phyloP scores from a whole-genome alignment of 768 basidiomycete genomes.

The Termitomyces sp. region DNA sequence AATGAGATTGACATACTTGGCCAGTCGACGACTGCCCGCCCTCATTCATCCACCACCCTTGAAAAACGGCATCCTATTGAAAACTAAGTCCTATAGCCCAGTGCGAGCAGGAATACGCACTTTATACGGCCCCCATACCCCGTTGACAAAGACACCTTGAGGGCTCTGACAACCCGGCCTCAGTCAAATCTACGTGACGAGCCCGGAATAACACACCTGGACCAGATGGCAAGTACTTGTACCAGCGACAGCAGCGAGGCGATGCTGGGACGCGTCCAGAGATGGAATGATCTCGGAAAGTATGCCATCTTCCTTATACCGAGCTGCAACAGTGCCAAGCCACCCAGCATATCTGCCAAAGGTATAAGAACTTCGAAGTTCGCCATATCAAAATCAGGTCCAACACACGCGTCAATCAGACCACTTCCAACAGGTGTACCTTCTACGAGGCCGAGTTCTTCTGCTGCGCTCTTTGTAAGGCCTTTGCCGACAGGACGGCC shows the following conservation, averaged over 20 bases:
- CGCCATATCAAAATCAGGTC: not conserved
- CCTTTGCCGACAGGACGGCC: conserved; percentile 84
- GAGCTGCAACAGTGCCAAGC: conserved; percentile 91
- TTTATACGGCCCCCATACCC: conserved; percentile 91
- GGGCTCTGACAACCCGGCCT: conserved; percentile 50
- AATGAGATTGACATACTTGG: conserved; percentile 43
- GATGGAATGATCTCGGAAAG: conserved; percentile 49
- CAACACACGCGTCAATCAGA: conserved; percentile 85
- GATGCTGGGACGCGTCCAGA: conserved; percentile 70
- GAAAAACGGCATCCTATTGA: conserved; percentile 76
- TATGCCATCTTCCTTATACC: conserved; percentile 49
- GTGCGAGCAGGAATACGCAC: conserved; percentile 24
- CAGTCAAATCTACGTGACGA: not conserved
- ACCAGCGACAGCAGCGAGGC: conserved; percentile 91
- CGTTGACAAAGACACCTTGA: conserved; percentile 79
- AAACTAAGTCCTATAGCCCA: not conserved
- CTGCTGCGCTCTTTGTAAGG: conserved; percentile 70
- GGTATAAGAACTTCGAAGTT: not conserved
- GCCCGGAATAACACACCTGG: conserved; percentile 41
- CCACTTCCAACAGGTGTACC: conserved; percentile 93
- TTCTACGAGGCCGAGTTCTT: conserved; percentile 76
- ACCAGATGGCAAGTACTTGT: conserved; percentile 96
- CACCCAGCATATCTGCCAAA: conserved; percentile 80
- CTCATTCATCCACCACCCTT: conserved; percentile 99
- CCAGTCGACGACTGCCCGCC: conserved; percentile 98